These are phyloP conservation scores for Avena eriantha DNA, from an alignment of 176 grass and related monocot genomes.

Conservation along the genomic window DNA sequence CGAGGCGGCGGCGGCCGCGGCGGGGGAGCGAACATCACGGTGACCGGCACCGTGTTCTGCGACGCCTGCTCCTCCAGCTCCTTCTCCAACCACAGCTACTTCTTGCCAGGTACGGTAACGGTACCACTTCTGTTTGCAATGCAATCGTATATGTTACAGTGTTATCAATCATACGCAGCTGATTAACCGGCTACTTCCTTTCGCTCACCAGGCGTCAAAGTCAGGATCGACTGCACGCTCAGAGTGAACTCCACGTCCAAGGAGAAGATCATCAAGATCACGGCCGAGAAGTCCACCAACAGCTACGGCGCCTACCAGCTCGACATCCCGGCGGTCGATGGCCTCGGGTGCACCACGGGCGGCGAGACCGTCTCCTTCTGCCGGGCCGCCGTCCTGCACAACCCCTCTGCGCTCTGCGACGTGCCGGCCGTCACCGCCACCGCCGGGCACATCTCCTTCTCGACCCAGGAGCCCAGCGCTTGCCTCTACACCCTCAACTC, in stretches of 20 bases:
- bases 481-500: slow-evolving; percentile 88
- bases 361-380: slow-evolving; percentile 65
- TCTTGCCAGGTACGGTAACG: slow-evolving; percentile 69
- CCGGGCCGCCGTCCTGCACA: slow-evolving; percentile 61
- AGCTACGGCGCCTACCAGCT: slow-evolving; percentile 74
- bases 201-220: slow-evolving; percentile 63
- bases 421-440: slow-evolving; percentile 67
- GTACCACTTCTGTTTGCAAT: not conserved
- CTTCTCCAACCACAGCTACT: slow-evolving; percentile 89
- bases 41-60: slow-evolving; percentile 87
- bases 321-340: slow-evolving; percentile 72
- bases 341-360: slow-evolving; percentile 61
- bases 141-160: not conserved
- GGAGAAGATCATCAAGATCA: slow-evolving; percentile 79
- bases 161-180: not conserved
- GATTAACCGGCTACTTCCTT: too few relatives aligned
- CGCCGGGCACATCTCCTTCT: slow-evolving; percentile 61
- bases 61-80: slow-evolving; percentile 78
- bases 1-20: not conserved
- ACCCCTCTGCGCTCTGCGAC: slow-evolving; percentile 66
- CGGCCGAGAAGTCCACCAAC: slow-evolving; percentile 71
- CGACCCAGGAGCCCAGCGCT: not conserved
- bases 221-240: slow-evolving; percentile 73
- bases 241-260: slow-evolving; percentile 51
- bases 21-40: slow-evolving; percentile 58